Percentiles rank a stretch among this genome's conserved stretches.
These are phyloP conservation scores for Chlamydomonas sp. DNA, from an alignment of 139 green algal genomes.

Conservation along the genomic window DNA sequence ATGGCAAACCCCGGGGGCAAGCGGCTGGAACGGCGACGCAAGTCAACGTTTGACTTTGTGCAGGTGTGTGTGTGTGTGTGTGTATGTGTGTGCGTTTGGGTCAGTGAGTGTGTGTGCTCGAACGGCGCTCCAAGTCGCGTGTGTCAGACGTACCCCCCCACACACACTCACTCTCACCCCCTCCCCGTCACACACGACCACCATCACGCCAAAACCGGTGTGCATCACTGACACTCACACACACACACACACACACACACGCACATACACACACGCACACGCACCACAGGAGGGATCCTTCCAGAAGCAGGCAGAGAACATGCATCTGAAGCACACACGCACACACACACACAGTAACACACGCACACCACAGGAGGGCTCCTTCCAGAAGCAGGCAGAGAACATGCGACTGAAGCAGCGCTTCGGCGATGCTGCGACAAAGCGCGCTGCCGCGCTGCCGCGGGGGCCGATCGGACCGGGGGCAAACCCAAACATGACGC, in stretches of 20 bases:
- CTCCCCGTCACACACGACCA: too few species aligned
- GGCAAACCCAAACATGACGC: constrained; percentile 7
- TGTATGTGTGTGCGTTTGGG: constrained; percentile 4
- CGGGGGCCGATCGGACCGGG: constrained; percentile 11
- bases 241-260: too few species aligned
- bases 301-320: constrained; percentile 54
- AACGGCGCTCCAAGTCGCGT: too few species aligned
- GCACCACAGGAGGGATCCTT: constrained; percentile 58
- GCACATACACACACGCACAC: too few species aligned
- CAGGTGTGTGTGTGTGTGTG: constrained; percentile 15
- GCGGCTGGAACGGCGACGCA: constrained; percentile 21
- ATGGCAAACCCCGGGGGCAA: constrained; percentile 44
- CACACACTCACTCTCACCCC: too few species aligned
- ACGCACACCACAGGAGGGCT: constrained; percentile 59
- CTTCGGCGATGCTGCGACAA: constrained; percentile 49
- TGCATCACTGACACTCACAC: too few species aligned
- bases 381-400: constrained; percentile 57
- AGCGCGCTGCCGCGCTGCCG: constrained; percentile 21
- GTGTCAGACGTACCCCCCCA: too few species aligned
- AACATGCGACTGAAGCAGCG: constrained; percentile 35
- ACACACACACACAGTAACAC: too few species aligned
- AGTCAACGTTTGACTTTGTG: constrained; percentile 45
- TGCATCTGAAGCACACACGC: constrained; percentile 33
- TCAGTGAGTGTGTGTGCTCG: constrained; percentile 29
- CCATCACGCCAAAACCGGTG: too few species aligned